These are phyloP conservation scores for Tricholoma furcatifolium DNA, from an alignment of 768 basidiomycete genomes.

Conservation along the genomic window DNA sequence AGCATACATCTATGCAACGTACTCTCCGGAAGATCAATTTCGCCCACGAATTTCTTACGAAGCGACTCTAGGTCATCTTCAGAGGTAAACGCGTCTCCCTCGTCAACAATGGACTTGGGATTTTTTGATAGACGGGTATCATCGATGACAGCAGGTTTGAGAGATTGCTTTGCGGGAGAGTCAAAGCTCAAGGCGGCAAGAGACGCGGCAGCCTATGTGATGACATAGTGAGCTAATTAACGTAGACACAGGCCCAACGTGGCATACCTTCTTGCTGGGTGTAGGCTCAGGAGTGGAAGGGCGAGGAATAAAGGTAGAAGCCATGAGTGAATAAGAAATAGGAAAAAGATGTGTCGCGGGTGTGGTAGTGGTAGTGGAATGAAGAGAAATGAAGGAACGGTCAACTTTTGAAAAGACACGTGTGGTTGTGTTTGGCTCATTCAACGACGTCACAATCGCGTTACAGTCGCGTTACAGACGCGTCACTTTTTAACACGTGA, in stretches of 20 bases:
- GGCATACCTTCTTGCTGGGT: slow-evolving; percentile 51
- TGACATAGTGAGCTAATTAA: slow-evolving; percentile 6
- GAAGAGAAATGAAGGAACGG: not conserved
- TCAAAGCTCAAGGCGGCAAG: slow-evolving; percentile 44
- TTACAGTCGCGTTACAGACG: not conserved
- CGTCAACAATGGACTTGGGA: slow-evolving; percentile 12
- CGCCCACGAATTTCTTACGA: slow-evolving; percentile 63
- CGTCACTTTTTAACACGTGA: not conserved
- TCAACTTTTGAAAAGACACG: slow-evolving; percentile 16
- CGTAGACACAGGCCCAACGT: slow-evolving; percentile 3
- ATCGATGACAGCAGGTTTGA: slow-evolving; percentile 11
- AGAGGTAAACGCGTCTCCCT: slow-evolving; percentile 3
- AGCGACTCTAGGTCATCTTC: slow-evolving; percentile 2
- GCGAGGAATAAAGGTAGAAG: slow-evolving; percentile 25
- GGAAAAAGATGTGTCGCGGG: not conserved
- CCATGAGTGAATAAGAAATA: slow-evolving; percentile 22
- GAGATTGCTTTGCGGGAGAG: slow-evolving; percentile 8
- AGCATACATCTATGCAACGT: slow-evolving; percentile 10
- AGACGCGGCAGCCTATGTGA: slow-evolving; percentile 38
- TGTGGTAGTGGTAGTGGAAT: slow-evolving; percentile 7
- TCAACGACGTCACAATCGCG: slow-evolving; percentile 17
- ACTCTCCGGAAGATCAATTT: slow-evolving; percentile 65
- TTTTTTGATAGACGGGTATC: slow-evolving; percentile 15
- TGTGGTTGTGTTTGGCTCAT: slow-evolving; percentile 34
- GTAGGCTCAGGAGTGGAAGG: slow-evolving; percentile 35